Conservation (phyloP, 306 rosid genomes). For the Canavalia gladiata region DNA sequence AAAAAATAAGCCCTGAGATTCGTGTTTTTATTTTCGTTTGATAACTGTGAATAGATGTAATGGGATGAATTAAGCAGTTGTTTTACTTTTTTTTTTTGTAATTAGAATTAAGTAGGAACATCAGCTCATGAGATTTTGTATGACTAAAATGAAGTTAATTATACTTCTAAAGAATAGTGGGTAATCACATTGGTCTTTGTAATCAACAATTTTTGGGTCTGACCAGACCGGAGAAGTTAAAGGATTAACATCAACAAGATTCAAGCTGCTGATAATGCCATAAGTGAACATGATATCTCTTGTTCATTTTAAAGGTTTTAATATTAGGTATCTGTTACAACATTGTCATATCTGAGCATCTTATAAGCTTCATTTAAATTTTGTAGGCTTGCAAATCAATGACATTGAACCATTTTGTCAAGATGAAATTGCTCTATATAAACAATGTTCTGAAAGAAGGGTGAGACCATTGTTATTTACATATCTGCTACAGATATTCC, state of each 20-base stretch:
- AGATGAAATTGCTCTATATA: slow-evolving; percentile 85
- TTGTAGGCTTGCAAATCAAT: slow-evolving; percentile 90
- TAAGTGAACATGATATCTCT: background rate
- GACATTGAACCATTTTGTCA: slow-evolving; percentile 98
- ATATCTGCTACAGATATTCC: background rate
- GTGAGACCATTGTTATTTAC: slow-evolving; percentile 57
- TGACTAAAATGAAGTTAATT: slow-evolving; percentile 7
- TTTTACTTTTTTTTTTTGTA: slow-evolving; percentile 24
- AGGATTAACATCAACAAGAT: slow-evolving; percentile 23
- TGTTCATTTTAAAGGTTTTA: slow-evolving; percentile 17
- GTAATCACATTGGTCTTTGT: background rate
- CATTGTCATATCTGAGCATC: background rate
- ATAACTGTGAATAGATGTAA: background rate
- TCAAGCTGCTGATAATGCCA: slow-evolving; percentile 29
- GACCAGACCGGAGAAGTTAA: slow-evolving; percentile 18
- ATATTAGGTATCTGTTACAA: slow-evolving; percentile 24
- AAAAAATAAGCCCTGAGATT: background rate
- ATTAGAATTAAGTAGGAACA: slow-evolving; percentile 16
- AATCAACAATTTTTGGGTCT: slow-evolving; percentile 18
- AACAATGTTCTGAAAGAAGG: slow-evolving; percentile 83
- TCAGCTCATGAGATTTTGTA: background rate
- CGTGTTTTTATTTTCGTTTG: slow-evolving; percentile 4
- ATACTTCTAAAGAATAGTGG: background rate
- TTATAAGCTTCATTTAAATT: slow-evolving; percentile 42
- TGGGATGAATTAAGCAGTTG: slow-evolving; percentile 23